Base-by-base conservation (phyloP, 2,329 filamentous ascomycete species). In the Trichoderma atroviride region DNA sequence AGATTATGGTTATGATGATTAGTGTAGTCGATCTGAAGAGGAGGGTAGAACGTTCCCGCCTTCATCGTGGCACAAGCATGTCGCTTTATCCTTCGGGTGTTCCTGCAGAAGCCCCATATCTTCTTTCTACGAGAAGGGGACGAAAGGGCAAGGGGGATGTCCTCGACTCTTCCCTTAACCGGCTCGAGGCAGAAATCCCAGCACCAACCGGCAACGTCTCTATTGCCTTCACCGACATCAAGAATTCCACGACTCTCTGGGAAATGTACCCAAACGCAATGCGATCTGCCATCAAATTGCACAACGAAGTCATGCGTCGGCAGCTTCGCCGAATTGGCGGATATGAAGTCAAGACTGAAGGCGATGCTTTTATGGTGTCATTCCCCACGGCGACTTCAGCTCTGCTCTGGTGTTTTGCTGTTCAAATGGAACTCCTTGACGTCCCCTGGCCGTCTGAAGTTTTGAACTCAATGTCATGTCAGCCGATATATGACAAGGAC, bases 1-100 rank as follows among this genome's bases (percentile, higher is more conserved):
- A 99, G 82, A 92, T 98, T 72, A 98, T 98, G 94, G 93, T 99
- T 56, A 98, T 98, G 95, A 93, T 99, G 84, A 90, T 99, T 67
- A 95, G 94, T 68, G 92, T 99, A 47, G 91, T 92, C 68, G 94
- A 98, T 76, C 83, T 99, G 66, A 95, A 97, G 81, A 92, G 92
- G 77, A 89, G 93, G 72, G 83, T 86, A 69, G 92, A 96, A 78
- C 88, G 92, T 72, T 92, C 91, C 79, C 90, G 81, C 83, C 81
- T 87, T 71, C 86, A 92, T 79, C 87, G 93, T 68, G 93, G 92
- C 52, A 89, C 94, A 75, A 96, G 92, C 81, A 91, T 96, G 86
- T 93, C 92, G 16, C 88, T 97, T 80, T 92, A 92, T 64, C 92
- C 92, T 1, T 91, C 92, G 24, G 88, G 91, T 5, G 86, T 92